phyloP scores from a whole-genome alignment of 306 rosid species.

The Vachellia collinsii region DNA sequence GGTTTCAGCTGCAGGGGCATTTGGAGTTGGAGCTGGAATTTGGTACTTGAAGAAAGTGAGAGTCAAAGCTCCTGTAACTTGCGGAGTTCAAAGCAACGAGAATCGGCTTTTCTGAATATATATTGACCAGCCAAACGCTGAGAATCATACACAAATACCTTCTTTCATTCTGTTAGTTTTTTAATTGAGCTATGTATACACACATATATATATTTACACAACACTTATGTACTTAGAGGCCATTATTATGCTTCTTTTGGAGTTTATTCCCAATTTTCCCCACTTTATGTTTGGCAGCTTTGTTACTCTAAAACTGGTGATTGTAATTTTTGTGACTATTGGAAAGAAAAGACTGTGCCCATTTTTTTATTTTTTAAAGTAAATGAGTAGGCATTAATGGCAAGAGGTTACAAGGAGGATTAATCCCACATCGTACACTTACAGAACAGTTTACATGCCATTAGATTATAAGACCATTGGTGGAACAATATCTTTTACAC shows the following conservation, averaged over 20 bases:
- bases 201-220: conserved; percentile 17
- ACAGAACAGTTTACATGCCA: no score
- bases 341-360: not conserved
- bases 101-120: conserved; percentile 83
- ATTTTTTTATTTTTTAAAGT: no score
- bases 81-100: conserved; percentile 90
- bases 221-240: conserved; percentile 13
- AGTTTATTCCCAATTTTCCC: conserved; percentile 31
- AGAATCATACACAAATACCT: conserved; percentile 30
- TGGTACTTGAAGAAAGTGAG: conserved; percentile 80
- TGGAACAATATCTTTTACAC: not conserved
- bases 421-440: no score
- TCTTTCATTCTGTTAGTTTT: conserved; percentile 29
- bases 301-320: conserved; percentile 6
- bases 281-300: conserved; percentile 21
- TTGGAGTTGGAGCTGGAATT: conserved; percentile 86
- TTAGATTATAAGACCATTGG: no score
- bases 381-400: no score
- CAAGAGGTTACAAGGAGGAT: no score
- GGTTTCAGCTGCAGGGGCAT: conserved; percentile 70
- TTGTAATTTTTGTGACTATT: conserved; percentile 20
- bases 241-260: conserved; percentile 29
- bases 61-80: conserved; percentile 78
- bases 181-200: conserved; percentile 11
- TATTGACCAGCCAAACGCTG: not conserved